phyloP scores from a whole-genome alignment of 257 asterid genomes.

The Lithospermum erythrorhizon region DNA sequence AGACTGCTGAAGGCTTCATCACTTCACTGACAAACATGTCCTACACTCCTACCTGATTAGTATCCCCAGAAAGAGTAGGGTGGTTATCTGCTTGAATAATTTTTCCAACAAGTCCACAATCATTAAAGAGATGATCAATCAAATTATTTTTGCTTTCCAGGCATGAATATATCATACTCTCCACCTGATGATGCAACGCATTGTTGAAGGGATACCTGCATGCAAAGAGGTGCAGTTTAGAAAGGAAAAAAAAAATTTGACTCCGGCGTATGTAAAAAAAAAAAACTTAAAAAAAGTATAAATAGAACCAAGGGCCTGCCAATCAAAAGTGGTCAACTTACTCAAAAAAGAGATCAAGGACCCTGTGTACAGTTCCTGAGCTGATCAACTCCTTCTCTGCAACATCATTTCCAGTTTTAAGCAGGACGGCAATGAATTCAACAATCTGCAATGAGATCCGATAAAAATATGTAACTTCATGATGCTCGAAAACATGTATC shows the following conservation, averaged over 20 bases:
- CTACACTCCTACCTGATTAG: constrained; percentile 48
- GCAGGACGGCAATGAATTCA: constrained; percentile 71
- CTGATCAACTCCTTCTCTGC: constrained; percentile 71
- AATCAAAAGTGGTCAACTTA: constrained; percentile 18
- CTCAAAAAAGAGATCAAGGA: constrained; percentile 89
- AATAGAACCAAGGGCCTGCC: too few species aligned
- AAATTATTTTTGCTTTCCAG: constrained; percentile 59
- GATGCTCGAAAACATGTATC: too few species aligned
- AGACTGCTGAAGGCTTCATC: background rate
- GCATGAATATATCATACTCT: constrained; percentile 81
- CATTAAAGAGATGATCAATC: constrained; percentile 61
- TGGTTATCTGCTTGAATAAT: constrained; percentile 58
- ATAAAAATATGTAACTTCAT: too few species aligned
- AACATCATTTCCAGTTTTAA: constrained; percentile 77
- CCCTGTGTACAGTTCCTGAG: constrained; percentile 72
- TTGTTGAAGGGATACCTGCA: constrained; percentile 87
- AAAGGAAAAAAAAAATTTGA: background rate
- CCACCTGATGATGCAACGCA: constrained; percentile 94
- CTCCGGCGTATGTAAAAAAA: background rate
- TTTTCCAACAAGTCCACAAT: constrained; percentile 57
- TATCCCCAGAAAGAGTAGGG: constrained; percentile 49
- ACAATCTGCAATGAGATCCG: constrained; percentile 42
- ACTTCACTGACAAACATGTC: background rate
- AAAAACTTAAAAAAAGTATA: too few species aligned
- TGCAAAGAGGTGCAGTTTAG: background rate